Evolutionary conservation across 2,329 filamentous ascomycete genomes (phyloP), one percentile per base, ranked within the genome.

Genomic region (Onygenales sp.): DNA sequence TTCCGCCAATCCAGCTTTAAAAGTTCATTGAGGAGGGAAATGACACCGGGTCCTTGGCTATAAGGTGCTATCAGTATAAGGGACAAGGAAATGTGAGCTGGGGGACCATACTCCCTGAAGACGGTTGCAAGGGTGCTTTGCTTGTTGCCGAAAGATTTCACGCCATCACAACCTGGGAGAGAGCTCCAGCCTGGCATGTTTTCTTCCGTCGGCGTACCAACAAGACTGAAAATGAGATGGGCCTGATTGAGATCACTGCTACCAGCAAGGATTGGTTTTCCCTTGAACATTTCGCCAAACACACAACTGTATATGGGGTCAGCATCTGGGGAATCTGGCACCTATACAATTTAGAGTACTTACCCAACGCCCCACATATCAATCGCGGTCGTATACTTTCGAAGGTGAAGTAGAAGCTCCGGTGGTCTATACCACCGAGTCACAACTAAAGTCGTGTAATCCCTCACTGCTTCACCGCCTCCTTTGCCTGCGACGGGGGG

Each of bases 301-400:
- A 98, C 90, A 66, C 93, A 98, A n/a, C 87, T 90, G 36, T 35
- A 54, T 43, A 42, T 53, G 54, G 17, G 50, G 35, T 54, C 45
- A 69, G 54, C 64, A 61, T 62, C 51, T 67, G 58, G 57, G 7
- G 6, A 47, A 44, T 5, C n/a, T 47, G 11, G 35, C 21, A 27
- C n/a, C 35, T 2, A 11, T 10, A 21, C 17, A 8, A 27, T 8
- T 11, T 49, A 13, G 51, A 17, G 51, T 50, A 68, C 83, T 75
- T 77, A 91, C 87, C 92, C 93, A 61, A 96, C 92, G 62, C 93
- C 93, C 93, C 93, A 98, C 73, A 98, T 83, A 70, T 98, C 93
- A 63, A 98, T 96, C 8, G 93, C 91, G 11, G 91, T 89, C n/a
- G 93, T 98, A 71, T 98, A 98, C 60, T 83, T 83, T 62, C 90